Percentiles rank a stretch among this genome's conserved stretches.
Evolutionary conservation across 768 basidiomycete species (phyloP).

Genomic region (Mycena sanguinolenta): DNA sequence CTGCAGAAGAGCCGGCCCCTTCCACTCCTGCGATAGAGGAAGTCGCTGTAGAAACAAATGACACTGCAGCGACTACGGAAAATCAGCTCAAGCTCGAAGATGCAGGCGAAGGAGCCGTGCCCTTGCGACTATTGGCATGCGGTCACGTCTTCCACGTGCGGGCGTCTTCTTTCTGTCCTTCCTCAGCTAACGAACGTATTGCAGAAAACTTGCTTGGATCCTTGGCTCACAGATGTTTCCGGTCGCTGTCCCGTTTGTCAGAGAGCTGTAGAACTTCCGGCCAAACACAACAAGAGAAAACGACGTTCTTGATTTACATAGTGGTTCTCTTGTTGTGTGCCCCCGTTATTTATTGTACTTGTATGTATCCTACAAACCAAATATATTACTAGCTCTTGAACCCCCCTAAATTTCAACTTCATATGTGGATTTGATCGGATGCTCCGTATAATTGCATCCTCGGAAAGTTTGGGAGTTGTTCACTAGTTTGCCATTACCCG

Average conservation of each 20-base stretch:
- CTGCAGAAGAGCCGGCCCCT: conserved; percentile 18
- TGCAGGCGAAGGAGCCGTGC: conserved; percentile 82
- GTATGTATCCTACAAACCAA: conserved; percentile 25
- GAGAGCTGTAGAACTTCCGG: conserved; percentile 70
- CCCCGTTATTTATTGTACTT: conserved; percentile 20
- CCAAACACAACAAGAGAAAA: conserved; percentile 52
- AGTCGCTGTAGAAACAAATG: conserved; percentile 50
- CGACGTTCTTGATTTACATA: conserved; percentile 27
- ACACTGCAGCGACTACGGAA: conserved; percentile 54
- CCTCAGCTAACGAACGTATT: conserved; percentile 28
- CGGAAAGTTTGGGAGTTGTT: too few species aligned
- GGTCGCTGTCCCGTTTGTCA: conserved; percentile 93
- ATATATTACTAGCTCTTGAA: conserved; percentile 32
- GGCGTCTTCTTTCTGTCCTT: conserved; percentile 23
- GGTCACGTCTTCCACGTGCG: conserved; percentile 93
- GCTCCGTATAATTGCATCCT: too few species aligned
- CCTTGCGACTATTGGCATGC: conserved; percentile 80
- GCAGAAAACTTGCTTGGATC: conserved; percentile 90
- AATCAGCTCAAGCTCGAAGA: conserved; percentile 69
- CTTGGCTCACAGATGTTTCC: conserved; percentile 88
- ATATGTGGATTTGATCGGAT: too few species aligned
- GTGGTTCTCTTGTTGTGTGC: neutral
- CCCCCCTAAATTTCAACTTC: too few species aligned
- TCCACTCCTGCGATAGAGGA: conserved; percentile 40
- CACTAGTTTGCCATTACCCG: too few species aligned